A percentile compares a stretch with the other conserved stretches of the same genome.
Conservation (phyloP, 129 eudicot genomes). For the Deinandra increscens region DNA sequence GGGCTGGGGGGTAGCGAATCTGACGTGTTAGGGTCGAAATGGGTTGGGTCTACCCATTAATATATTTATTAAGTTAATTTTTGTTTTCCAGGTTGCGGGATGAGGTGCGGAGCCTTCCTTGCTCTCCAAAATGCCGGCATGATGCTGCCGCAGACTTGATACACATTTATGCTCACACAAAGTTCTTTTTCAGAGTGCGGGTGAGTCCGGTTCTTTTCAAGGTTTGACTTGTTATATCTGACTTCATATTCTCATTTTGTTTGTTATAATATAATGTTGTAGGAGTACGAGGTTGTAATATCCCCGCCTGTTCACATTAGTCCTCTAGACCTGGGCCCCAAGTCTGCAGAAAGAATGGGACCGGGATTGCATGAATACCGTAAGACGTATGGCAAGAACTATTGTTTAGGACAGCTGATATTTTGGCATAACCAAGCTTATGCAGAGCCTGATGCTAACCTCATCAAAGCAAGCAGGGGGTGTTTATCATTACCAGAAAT, state of each 20-base stretch:
- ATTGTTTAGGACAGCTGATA: constrained; percentile 91
- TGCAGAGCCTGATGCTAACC: constrained; percentile 79
- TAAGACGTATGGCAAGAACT: constrained; percentile 78
- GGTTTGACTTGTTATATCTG: neutral
- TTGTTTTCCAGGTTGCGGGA: constrained; percentile 78
- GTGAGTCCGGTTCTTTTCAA: constrained; percentile 37
- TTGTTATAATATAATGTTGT: constrained; percentile 33
- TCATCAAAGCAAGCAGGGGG: constrained; percentile 73
- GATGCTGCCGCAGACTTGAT: constrained; percentile 99
- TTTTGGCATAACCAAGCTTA: constrained; percentile 89
- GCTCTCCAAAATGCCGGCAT: constrained; percentile 74
- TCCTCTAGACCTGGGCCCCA: constrained; percentile 92
- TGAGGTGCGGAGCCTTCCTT: constrained; percentile 86
- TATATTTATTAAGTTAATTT: neutral
- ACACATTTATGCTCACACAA: constrained; percentile 89
- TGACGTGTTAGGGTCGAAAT: neutral
- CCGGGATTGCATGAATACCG: constrained; percentile 73
- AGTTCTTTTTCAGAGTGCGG: constrained; percentile 62
- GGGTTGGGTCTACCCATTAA: neutral
- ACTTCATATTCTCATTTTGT: constrained; percentile 18
- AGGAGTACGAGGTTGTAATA: constrained; percentile 74
- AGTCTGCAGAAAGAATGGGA: constrained; percentile 74
- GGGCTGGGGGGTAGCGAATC: neutral
- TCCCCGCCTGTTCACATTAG: constrained; percentile 90
- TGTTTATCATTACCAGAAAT: constrained; percentile 87